Base-by-base conservation (phyloP, 345 rosid species). In the Sonneratia alba region DNA sequence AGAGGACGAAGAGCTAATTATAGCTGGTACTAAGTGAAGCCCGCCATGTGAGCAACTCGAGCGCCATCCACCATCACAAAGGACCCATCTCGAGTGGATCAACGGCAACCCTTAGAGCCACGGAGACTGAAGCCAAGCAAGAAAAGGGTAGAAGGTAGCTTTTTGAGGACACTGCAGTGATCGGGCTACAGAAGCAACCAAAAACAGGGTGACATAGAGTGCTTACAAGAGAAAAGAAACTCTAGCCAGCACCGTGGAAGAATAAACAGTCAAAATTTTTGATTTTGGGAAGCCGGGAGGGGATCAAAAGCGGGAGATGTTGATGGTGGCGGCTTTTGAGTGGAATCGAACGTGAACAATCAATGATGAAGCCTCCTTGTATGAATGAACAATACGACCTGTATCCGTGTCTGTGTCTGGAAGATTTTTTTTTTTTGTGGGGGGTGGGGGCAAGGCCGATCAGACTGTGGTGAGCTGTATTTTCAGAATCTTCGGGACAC, bases 261-360 rank as follows among this genome's bases (percentile, higher is more conserved):
- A 62, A 14, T 11, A 18, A 19, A 14, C 22, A 66, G 22, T 32
- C 6, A 21, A 66, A 66, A 66, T 3, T 16, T 66, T 66, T 66
- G 69, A 66, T 66, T 66, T 37, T 19, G 48, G 48, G 69, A 19
- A 66, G 48, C 47, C 32, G 32, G 27, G 69, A 66, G 37, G 4
- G 42, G 4, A 66, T 36, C 47, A 37, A 37, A 66, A 66, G 45
- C 11, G 27, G 64, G 34, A 48, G 59, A 51, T 15, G n/a, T 1
- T 1, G 59, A 18, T 16, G 59, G n/a, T 53, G 22, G n/a, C 3
- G 22, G 11, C 36, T 6, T 7, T 22, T 24, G 36, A 59, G 64
- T 59, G 64, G 64, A 59, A 59, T 59, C 64, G 64, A 59, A 55
- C 18, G 59, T 55, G 59, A 55, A 55, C 59, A 13, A 21, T 55